Percentiles rank a stretch among this genome's conserved stretches.
phyloP scores from a whole-genome alignment of 139 green algal species.

The Volvox reticuliferus region DNA sequence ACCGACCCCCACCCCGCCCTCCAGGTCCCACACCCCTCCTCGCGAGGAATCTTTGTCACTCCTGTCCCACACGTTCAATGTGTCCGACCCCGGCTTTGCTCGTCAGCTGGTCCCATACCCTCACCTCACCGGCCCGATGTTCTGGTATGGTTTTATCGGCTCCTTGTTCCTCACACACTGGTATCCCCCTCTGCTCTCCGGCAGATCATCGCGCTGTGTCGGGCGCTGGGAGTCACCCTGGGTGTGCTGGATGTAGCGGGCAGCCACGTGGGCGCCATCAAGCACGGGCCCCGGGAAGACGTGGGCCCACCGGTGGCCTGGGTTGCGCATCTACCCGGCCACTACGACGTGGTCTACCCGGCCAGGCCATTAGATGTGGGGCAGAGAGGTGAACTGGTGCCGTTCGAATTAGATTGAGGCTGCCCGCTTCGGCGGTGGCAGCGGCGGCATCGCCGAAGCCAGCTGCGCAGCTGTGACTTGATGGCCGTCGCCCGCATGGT shows the following conservation, averaged over 20 bases:
- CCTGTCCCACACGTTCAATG: too few species aligned
- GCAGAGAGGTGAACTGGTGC: neutral
- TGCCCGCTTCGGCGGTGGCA: too few species aligned
- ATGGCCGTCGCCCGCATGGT: too few species aligned
- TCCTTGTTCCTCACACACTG: neutral
- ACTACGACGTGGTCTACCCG: constrained; percentile 45
- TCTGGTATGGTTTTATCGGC: too few species aligned
- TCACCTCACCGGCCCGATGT: too few species aligned
- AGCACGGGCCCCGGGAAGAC: constrained; percentile 17
- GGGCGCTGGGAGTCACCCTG: neutral
- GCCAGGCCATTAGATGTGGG: constrained; percentile 26
- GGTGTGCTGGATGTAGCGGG: constrained; percentile 42
- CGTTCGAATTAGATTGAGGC: neutral
- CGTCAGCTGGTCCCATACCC: too few species aligned
- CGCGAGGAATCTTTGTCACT: too few species aligned
- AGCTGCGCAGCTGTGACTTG: too few species aligned
- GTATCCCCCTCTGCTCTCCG: neutral
- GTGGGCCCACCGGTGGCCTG: constrained; percentile 11
- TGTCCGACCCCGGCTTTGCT: too few species aligned
- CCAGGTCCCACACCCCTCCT: too few species aligned
- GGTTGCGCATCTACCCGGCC: constrained; percentile 40
- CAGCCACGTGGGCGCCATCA: constrained; percentile 38
- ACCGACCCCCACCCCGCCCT: too few species aligned
- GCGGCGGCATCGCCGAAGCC: too few species aligned
- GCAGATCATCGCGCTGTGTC: constrained; percentile 37